phyloP scores from a whole-genome alignment of 495 filamentous ascomycete genomes.

The Lophiotrema nucula region DNA sequence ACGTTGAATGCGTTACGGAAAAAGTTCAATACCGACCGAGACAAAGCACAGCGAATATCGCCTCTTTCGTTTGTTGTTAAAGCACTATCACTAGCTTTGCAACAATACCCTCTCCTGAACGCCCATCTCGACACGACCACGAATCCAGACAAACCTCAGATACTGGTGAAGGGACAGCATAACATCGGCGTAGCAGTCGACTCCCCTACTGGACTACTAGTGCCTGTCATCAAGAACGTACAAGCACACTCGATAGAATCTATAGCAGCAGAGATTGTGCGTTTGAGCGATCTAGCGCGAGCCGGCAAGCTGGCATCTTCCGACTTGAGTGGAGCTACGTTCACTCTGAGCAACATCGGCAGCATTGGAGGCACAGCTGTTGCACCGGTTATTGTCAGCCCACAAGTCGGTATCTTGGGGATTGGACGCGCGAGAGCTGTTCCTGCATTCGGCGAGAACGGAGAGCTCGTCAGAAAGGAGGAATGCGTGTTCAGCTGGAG shows the following conservation, averaged over 20 bases:
- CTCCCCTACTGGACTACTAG: slow-evolving; percentile 82
- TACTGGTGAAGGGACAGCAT: slow-evolving; percentile 77
- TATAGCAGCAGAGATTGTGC: slow-evolving; percentile 72
- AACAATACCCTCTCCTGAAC: slow-evolving; percentile 82
- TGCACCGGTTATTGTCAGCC: slow-evolving; percentile 81
- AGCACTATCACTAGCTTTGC: slow-evolving; percentile 80
- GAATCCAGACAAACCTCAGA: slow-evolving; percentile 56
- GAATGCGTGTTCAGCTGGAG: slow-evolving; percentile 92
- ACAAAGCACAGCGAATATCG: slow-evolving; percentile 56
- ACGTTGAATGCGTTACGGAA: slow-evolving; percentile 66
- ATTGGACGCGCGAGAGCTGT: slow-evolving; percentile 74
- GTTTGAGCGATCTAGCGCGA: slow-evolving; percentile 69
- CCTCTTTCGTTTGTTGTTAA: slow-evolving; percentile 95
- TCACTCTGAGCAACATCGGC: slow-evolving; percentile 97
- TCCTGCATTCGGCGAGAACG: slow-evolving; percentile 62
- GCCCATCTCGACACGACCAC: slow-evolving; percentile 67
- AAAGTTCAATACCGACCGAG: slow-evolving; percentile 56
- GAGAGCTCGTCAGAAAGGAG: slow-evolving; percentile 60
- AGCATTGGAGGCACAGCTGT: slow-evolving; percentile 92
- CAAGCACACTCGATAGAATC: slow-evolving; percentile 66
- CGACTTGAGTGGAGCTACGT: slow-evolving; percentile 83
- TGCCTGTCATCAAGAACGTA: slow-evolving; percentile 92
- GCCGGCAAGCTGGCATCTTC: slow-evolving; percentile 70
- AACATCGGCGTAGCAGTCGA: slow-evolving; percentile 98
- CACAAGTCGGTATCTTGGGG: slow-evolving; percentile 89